A percentile compares a stretch with the other conserved stretches of the same genome.
phyloP scores from a whole-genome alignment of 768 basidiomycete species.

The Boletus sp. region DNA sequence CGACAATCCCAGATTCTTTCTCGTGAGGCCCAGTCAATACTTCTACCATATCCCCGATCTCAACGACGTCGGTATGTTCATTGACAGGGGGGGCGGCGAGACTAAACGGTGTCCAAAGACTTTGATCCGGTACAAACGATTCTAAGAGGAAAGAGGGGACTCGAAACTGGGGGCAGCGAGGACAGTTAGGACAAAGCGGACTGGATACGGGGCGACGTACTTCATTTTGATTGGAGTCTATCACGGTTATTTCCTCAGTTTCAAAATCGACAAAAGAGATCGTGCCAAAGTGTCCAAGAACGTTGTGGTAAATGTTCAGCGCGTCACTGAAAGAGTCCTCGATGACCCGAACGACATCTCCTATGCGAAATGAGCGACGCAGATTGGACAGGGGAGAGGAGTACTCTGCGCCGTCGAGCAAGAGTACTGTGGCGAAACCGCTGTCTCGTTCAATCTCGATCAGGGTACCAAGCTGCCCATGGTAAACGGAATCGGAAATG shows the following conservation, averaged over 20 bases:
- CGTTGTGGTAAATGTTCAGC: not conserved
- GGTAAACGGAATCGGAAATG: no score
- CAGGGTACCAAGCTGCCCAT: no score
- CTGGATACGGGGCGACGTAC: not conserved
- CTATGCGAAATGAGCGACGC: not conserved
- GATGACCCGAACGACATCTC: not conserved
- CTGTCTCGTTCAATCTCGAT: no score
- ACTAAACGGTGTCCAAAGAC: not conserved
- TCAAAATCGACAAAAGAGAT: not conserved
- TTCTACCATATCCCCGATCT: not conserved
- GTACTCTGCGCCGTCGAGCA: not conserved
- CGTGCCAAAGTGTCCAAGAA: not conserved
- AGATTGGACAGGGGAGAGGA: not conserved
- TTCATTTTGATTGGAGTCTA: not conserved
- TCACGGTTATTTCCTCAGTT: not conserved
- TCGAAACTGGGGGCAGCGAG: not conserved
- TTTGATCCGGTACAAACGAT: not conserved
- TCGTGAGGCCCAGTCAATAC: not conserved
- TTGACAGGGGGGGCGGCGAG: not conserved
- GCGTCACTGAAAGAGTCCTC: not conserved
- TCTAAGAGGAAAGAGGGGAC: not conserved
- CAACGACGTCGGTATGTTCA: not conserved
- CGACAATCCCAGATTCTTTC: no score
- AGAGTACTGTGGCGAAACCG: not conserved
- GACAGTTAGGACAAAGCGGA: not conserved